Conservation (phyloP, 176 grass and related monocot genomes). For the Rhipidocladum racemiflorum region DNA sequence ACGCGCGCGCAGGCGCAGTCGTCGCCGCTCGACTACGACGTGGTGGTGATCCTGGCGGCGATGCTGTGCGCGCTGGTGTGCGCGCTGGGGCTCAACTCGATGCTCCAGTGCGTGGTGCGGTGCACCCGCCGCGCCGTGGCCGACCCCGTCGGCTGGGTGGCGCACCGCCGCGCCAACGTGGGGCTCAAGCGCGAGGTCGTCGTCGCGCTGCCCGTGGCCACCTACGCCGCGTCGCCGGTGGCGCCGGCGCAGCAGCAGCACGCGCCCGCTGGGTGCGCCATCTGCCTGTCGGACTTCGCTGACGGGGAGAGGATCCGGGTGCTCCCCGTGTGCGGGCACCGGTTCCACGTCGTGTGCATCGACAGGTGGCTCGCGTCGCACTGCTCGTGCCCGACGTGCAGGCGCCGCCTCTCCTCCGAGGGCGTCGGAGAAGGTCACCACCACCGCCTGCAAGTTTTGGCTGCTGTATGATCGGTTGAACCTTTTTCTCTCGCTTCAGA, state of each 20-base stretch:
- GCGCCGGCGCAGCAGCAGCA: neutral
- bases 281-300: constrained; percentile 66
- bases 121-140: constrained; percentile 58
- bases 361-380: constrained; percentile 56
- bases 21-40: constrained; percentile 56
- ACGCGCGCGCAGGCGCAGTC: neutral
- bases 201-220: constrained; percentile 43
- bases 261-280: constrained; percentile 42
- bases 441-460: neutral
- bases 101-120: constrained; percentile 67
- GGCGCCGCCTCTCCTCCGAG: constrained; percentile 30
- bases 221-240: neutral
- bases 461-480: neutral
- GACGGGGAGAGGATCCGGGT: constrained; percentile 53
- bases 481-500: neutral
- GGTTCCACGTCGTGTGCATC: constrained; percentile 65
- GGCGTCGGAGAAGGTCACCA: neutral
- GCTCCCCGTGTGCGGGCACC: constrained; percentile 60
- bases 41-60: constrained; percentile 73
- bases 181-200: constrained; percentile 70
- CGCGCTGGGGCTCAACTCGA: constrained; percentile 67
- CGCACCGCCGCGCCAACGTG: constrained; percentile 39
- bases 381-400: constrained; percentile 68
- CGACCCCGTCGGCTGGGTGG: constrained; percentile 50
- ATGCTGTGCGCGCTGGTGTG: constrained; percentile 84